phyloP scores from a whole-genome alignment of 352 stramenopile species.

The Blastocystis sp. region DNA sequence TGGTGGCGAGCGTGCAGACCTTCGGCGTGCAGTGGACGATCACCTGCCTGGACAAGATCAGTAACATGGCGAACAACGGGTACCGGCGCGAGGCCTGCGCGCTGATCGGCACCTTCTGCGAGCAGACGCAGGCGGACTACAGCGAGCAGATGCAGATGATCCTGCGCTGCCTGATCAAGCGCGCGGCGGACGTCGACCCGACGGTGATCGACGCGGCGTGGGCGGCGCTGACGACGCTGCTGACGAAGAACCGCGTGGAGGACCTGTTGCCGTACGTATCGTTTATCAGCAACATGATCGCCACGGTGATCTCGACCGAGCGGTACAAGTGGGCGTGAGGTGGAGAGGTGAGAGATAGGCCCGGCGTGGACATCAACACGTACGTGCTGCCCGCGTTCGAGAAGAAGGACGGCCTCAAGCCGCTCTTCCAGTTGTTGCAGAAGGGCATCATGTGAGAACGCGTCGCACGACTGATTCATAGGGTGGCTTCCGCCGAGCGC shows the following conservation, averaged over 20 bases:
- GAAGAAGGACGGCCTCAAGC: constrained; percentile 58
- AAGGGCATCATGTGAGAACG: constrained; percentile 52
- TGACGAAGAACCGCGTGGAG: constrained; percentile 85
- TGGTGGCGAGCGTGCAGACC: constrained; percentile 78
- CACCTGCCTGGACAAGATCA: constrained; percentile 88
- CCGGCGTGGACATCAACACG: constrained; percentile 31
- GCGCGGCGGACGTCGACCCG: constrained; percentile 88
- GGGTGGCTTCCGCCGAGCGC: constrained; percentile 39
- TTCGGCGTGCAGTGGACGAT: constrained; percentile 88
- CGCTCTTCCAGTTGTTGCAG: constrained; percentile 50
- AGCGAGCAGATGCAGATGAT: constrained; percentile 89
- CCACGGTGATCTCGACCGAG: constrained; percentile 84
- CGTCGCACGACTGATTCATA: neutral
- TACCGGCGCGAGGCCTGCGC: constrained; percentile 85
- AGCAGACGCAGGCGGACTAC: constrained; percentile 82
- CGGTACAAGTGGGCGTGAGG: constrained; percentile 88
- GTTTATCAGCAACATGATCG: constrained; percentile 93
- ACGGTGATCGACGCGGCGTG: constrained; percentile 84
- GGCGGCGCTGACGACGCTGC: constrained; percentile 84
- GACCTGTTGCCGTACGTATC: constrained; percentile 88
- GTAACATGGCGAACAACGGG: constrained; percentile 80
- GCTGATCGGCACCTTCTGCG: constrained; percentile 84
- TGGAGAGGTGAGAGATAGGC: constrained; percentile 73
- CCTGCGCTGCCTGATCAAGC: constrained; percentile 88
- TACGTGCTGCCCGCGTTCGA: constrained; percentile 59